Evolutionary conservation across 1,139 yeast genomes (phyloP), one percentile per base, ranked within the genome.

Genomic region (Pichia sp.): DNA sequence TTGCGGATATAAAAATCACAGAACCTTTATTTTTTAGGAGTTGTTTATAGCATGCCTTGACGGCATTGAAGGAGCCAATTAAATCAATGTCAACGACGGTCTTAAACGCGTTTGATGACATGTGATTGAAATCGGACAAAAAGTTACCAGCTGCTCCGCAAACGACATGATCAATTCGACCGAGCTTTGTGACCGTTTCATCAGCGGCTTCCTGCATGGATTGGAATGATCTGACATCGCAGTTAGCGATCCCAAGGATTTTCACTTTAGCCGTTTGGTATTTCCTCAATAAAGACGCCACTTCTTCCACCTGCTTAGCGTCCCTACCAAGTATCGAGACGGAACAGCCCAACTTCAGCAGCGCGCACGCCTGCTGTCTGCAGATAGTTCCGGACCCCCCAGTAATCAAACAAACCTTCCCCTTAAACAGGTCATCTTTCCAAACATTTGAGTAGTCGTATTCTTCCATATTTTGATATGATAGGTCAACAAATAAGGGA

Each of bases 61-160:
- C 85, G 3, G 96, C 85, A 64, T 88, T 88, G 68, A 72, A 87
- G 10, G 95, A 80, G 2, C 97, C 97, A 39, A 87, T 64, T 44
- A 88, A 67, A 62, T 90, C 97, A 51, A 90, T 90, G 37, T 79
- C 80, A 29, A 87, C 73, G 31, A 90, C 97, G 0, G 94, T 73
- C 61, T 83, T 81, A 71, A 90, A 90, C 3, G 95, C 97, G 57
- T 86, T 86, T 36, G 88, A 63, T 2, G 94, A 82, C 52, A 88
- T 67, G 55, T 80, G 81, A 57, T 81, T 80, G 63, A 88, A 79
- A 60, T 86, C 94, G 33, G 88, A 70, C 52, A 90, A 64, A 58
- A 88, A 90, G 68, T 88, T 88, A 5, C 97, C 97, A 4, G 97
- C 97, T 3, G 97, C 97, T 26, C 97, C 97, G 37, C 94, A 90